A percentile compares a stretch with the other conserved stretches of the same genome.
phyloP scores from a whole-genome alignment of 805 yeast species.

The Kodamaea leandrae region DNA sequence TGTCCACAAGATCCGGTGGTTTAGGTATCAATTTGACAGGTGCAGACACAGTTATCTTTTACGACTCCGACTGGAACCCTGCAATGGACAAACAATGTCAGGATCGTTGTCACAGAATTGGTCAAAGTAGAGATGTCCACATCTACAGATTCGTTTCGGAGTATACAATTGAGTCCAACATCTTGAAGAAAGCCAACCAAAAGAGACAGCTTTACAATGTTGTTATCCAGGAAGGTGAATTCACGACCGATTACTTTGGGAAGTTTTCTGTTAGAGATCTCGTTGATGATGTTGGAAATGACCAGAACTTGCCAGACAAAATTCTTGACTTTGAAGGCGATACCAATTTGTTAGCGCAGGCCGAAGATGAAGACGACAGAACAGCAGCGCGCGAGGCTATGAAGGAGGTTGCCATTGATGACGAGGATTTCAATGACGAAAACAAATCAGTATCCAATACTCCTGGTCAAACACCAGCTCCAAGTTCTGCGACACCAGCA shows the following conservation, averaged over 20 bases:
- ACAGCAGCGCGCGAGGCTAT: constrained; percentile 87
- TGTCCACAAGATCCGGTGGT: constrained; percentile 97
- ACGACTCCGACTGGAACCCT: constrained; percentile 99
- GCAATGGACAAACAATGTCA: constrained; percentile 99
- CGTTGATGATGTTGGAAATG: constrained; percentile 58
- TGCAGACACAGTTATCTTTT: constrained; percentile 97
- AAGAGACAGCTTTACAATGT: constrained; percentile 91
- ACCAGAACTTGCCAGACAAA: constrained; percentile 38
- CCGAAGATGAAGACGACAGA: constrained; percentile 91
- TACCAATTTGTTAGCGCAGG: constrained; percentile 69
- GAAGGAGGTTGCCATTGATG: constrained; percentile 80
- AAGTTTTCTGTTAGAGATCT: constrained; percentile 83
- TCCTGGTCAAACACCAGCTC: constrained; percentile 30
- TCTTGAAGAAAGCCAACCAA: constrained; percentile 89
- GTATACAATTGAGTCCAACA: constrained; percentile 93
- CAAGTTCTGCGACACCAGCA: constrained; percentile 9
- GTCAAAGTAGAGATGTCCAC: constrained; percentile 97
- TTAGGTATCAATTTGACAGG: constrained; percentile 96
- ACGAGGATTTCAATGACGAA: constrained; percentile 74
- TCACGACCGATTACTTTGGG: constrained; percentile 93
- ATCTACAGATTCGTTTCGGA: constrained; percentile 95
- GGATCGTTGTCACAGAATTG: constrained; percentile 98
- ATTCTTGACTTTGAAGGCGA: constrained; percentile 34
- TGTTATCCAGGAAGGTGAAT: constrained; percentile 96
- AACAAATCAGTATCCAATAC: constrained; percentile 22